A percentile compares a stretch with the other conserved stretches of the same genome.
Conservation (phyloP, 306 rosid species). For the Fagus sylvatica region DNA sequence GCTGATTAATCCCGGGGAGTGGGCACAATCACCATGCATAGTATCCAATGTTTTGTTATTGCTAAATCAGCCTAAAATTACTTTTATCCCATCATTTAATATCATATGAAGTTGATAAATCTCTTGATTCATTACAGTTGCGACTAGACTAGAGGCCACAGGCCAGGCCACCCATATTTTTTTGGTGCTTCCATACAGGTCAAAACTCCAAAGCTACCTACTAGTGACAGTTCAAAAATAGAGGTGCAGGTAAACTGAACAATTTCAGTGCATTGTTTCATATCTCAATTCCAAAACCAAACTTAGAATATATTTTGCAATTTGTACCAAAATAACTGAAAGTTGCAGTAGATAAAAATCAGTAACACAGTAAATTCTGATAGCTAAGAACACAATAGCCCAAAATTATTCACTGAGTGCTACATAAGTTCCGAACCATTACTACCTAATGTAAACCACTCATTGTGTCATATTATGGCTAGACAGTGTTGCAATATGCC, state of each 20-base stretch:
- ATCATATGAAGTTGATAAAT: too few species aligned
- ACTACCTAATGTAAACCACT: not conserved
- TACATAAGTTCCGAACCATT: not conserved
- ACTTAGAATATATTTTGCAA: not conserved
- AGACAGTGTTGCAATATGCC: not conserved
- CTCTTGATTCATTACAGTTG: too few species aligned
- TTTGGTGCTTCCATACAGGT: not conserved
- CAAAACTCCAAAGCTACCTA: not conserved
- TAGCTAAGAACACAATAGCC: not conserved
- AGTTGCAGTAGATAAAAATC: not conserved
- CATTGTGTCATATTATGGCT: not conserved
- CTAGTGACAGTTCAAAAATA: not conserved
- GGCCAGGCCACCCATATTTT: too few species aligned
- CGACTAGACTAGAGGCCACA: too few species aligned
- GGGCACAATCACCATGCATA: too few species aligned
- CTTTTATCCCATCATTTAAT: too few species aligned
- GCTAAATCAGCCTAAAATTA: too few species aligned
- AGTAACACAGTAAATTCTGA: not conserved
- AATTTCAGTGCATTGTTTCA: not conserved
- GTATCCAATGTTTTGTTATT: too few species aligned
- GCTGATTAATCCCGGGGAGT: too few species aligned
- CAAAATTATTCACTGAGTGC: not conserved
- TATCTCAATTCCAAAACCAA: not conserved
- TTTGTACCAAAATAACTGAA: not conserved
- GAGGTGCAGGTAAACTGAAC: not conserved